These are phyloP conservation scores for Ophiocordyceps unilateralis DNA, from an alignment of 2,329 filamentous ascomycete species.

Conservation along the genomic window DNA sequence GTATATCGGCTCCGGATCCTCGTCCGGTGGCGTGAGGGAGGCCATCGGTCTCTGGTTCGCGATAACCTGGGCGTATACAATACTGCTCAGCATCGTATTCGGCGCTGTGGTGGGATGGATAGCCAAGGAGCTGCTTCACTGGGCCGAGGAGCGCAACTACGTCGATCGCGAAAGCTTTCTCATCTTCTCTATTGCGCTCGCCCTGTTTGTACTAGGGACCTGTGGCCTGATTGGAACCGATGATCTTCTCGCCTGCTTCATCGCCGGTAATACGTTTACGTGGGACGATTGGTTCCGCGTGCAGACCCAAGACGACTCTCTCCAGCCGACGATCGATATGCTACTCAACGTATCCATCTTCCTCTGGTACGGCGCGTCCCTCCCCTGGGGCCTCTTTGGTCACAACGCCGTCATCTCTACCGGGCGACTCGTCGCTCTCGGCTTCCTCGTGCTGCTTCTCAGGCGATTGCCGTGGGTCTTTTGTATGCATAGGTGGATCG, in stretches of 20 bases:
- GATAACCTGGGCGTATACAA: slow-evolving; percentile 72
- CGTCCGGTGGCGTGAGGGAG: slow-evolving; percentile 39
- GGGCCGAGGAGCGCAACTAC: slow-evolving; percentile 63
- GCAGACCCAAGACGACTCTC: slow-evolving; percentile 72
- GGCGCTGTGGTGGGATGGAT: slow-evolving; percentile 64
- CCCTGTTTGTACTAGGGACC: slow-evolving; percentile 74
- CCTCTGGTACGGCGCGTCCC: slow-evolving; percentile 77
- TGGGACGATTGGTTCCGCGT: slow-evolving; percentile 91
- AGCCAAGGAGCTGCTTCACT: slow-evolving; percentile 67
- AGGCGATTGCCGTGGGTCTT: slow-evolving; percentile 64
- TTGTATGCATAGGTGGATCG: slow-evolving; percentile 56
- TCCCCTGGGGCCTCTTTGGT: slow-evolving; percentile 60
- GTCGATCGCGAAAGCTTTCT: slow-evolving; percentile 79
- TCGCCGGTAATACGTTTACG: slow-evolving; percentile 79
- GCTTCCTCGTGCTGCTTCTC: slow-evolving; percentile 58
- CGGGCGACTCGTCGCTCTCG: slow-evolving; percentile 55
- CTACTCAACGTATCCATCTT: slow-evolving; percentile 78
- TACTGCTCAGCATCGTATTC: slow-evolving; percentile 62
- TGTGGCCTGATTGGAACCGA: slow-evolving; percentile 77
- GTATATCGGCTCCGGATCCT: slow-evolving; percentile 44
- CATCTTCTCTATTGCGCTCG: slow-evolving; percentile 70
- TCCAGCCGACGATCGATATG: slow-evolving; percentile 91
- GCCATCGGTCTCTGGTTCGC: slow-evolving; percentile 72
- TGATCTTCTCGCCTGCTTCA: slow-evolving; percentile 80
- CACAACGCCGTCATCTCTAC: slow-evolving; percentile 52